Base-by-base conservation (phyloP, 1,139 yeast genomes). In the Yamadazyma triangularis region DNA sequence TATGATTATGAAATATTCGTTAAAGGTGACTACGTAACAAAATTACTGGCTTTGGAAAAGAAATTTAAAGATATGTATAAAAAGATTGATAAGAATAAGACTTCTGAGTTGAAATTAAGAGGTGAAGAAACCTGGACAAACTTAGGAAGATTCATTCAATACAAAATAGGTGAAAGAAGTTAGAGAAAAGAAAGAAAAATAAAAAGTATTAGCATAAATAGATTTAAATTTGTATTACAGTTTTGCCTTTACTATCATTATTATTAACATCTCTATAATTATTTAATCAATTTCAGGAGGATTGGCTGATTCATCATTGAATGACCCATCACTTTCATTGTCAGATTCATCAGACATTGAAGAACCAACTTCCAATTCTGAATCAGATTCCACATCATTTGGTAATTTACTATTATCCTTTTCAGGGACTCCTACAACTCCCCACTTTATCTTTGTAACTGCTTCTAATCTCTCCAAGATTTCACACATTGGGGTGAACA, bases 361-460 rank as follows among this genome's bases (percentile, higher is more conserved):
- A 8, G 42, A 36, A 5, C 36, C 34, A 28, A 44, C 42, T 11
- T 38, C 50, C 15, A 35, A 28, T 11, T 42, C 47, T 10, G 47
- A 36, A 13, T 26, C 30, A 4, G 41, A 30, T 8, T 39, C 44
- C 7, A 28, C 32, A 5, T 39, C 43, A 19, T 30, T 34, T 5
- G 38, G 34, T 12, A 33, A 31, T 13, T 41, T 38, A 26, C 40
- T 33, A n/a, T 38, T 41, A 33, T 53, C 57, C 39, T 61, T 60
- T 26, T 59, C 58, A 12, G 55, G 45, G 4, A 76, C 83, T 23
- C 54, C 91, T 8, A 82, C 87, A 20, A 86, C 83, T 0, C 88
- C 94, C 97, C 96, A 89, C 41, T 73, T 69, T 22, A 87, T 78
- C n/a, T 81, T 79, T 0, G 96, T 89, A 2, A 88, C 95, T 33